Conservation (phyloP, 805 yeast species). For the Lipomyces oligophaga region DNA sequence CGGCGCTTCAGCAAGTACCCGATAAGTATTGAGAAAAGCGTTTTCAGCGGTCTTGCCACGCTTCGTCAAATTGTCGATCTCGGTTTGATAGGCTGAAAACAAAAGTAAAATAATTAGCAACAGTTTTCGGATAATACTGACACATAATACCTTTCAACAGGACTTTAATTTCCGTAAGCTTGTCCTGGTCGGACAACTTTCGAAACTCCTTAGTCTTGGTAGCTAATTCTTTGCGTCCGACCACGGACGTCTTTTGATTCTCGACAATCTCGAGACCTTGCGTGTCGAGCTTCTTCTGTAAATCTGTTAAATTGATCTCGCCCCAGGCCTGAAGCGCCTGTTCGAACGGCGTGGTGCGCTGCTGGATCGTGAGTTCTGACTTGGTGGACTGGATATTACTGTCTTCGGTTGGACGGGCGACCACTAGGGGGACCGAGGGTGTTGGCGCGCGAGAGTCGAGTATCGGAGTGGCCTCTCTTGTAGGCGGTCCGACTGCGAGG, state of each 20-base stretch:
- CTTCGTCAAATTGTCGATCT: constrained; percentile 76
- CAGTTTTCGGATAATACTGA: not conserved
- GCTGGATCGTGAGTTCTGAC: constrained; percentile 17
- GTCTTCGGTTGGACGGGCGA: too few relatives aligned
- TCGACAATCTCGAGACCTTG: constrained; percentile 70
- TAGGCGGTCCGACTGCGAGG: too few relatives aligned
- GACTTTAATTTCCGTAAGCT: constrained; percentile 60
- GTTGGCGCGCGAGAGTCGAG: too few relatives aligned
- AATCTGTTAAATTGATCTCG: constrained; percentile 60
- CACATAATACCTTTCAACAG: constrained; percentile 47
- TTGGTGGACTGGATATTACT: too few relatives aligned
- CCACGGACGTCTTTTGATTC: constrained; percentile 62
- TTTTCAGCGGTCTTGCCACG: constrained; percentile 72
- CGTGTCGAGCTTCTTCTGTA: constrained; percentile 71
- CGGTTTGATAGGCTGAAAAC: constrained; percentile 64
- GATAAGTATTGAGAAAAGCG: constrained; percentile 68
- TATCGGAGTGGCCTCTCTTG: too few relatives aligned
- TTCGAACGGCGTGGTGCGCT: constrained; percentile 29
- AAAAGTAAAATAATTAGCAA: not conserved
- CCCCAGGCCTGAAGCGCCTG: constrained; percentile 30
- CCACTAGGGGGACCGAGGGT: too few relatives aligned
- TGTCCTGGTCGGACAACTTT: constrained; percentile 63
- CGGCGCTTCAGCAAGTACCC: constrained; percentile 81
- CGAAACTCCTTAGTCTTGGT: constrained; percentile 80
- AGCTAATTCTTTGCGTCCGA: constrained; percentile 73